A percentile compares a stretch with the other conserved stretches of the same genome.
These are phyloP conservation scores for Ophiocordyceps camponoti-leonardi DNA, from an alignment of 2,329 filamentous ascomycete genomes.

Conservation along the genomic window DNA sequence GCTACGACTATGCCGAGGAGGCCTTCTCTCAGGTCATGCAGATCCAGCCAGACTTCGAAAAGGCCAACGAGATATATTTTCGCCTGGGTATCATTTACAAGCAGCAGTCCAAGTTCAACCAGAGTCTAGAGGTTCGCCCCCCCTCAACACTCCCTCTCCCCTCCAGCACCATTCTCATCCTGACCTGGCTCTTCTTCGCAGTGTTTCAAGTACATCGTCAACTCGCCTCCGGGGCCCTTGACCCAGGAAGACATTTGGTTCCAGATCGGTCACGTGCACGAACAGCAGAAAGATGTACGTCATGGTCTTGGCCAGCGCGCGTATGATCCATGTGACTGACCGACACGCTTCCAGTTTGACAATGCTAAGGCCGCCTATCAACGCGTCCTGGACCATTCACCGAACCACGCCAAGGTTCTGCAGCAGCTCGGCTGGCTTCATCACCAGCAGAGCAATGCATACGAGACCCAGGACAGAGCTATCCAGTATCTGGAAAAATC, in stretches of 20 bases:
- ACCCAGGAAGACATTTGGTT: conserved; percentile 99
- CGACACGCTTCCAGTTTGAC: conserved; percentile 52
- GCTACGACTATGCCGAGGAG: conserved; percentile 90
- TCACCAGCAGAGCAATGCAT: conserved; percentile 86
- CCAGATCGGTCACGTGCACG: conserved; percentile 96
- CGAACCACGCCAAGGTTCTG: conserved; percentile 92
- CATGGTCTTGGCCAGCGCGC: not conserved
- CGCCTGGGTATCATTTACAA: conserved; percentile 99
- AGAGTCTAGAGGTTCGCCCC: conserved; percentile 67
- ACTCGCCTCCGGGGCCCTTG: conserved; percentile 75
- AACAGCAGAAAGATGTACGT: conserved; percentile 94
- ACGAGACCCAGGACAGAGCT: conserved; percentile 82
- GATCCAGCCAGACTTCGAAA: conserved; percentile 94
- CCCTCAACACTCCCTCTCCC: not conserved
- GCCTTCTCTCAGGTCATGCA: conserved; percentile 98
- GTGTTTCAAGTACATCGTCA: conserved; percentile 98
- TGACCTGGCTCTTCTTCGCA: conserved; percentile 16
- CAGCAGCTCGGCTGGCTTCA: conserved; percentile 97
- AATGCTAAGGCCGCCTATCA: conserved; percentile 84
- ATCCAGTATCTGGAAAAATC: conserved; percentile 97
- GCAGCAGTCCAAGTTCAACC: conserved; percentile 82
- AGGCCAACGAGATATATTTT: conserved; percentile 98
- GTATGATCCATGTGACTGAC: not conserved
- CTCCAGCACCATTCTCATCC: not conserved
- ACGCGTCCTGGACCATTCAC: conserved; percentile 83